Evolutionary conservation across 371 early-diverging fungal genomes (phyloP), one percentile per base, ranked within the genome.

Genomic region (Choanephora cucurbitarum): DNA sequence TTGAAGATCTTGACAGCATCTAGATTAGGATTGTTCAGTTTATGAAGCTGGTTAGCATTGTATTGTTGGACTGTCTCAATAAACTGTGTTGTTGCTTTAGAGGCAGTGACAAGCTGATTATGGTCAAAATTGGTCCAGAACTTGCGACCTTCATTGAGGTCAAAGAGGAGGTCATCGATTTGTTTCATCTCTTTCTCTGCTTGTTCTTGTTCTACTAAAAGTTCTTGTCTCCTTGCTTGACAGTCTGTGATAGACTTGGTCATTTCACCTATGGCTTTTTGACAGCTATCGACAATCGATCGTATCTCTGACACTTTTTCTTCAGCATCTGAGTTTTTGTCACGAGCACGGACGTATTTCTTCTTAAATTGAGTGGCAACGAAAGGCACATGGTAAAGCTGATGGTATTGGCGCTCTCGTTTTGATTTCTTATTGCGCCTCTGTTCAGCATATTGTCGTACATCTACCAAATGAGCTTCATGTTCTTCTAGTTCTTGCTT

Each of bases 331-430:
- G 56, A 57, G 41, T 69, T 69, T 19, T 69, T 69, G 33, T 69
- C 70, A n/a, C 66, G 57, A 18, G 70, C 70, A 14, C 70, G 60
- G n/a, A 65, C 47, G 43, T 69, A 69, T 19, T 69, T 69, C 22
- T 69, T 69, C 44, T 69, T 61, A 37, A 43, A 62, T 21, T 69
- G 66, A 10, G 49, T 44, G 1, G 62, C 55, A 1, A 69, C 54
- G 14, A 69, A 23, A n/a, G 70, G 70, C 13, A 69, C 59, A 51
- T 62, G 43, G 31, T 69, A 69, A 4, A 66, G 42, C 33, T 53
- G 55, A 49, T 69, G 66, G 17, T 69, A 69, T 41, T 69, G 70
- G 4, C 52, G 45, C 24, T 69, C 70, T 57, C 70, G 31, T 24
- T 66, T 69, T 13, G 66, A 62, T 18, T 66, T 62, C 21, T 69